These are phyloP conservation scores for Medicago lupulina DNA, from an alignment of 306 rosid genomes.

Conservation along the genomic window DNA sequence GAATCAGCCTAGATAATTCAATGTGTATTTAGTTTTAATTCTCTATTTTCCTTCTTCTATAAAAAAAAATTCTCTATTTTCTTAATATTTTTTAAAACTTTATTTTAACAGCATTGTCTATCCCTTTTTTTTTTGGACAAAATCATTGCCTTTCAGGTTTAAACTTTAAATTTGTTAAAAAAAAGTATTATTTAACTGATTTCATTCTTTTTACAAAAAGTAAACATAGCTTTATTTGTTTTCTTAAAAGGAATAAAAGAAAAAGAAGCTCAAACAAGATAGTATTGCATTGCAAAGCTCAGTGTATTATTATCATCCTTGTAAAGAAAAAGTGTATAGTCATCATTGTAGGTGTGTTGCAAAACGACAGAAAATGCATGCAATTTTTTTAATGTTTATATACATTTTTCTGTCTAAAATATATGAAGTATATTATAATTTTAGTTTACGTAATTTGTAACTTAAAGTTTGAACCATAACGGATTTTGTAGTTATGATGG, in stretches of 20 bases:
- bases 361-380: too few species aligned
- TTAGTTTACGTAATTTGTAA: too few species aligned
- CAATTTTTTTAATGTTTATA: too few species aligned
- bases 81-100: background rate
- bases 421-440: too few species aligned
- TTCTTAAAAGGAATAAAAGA: background rate
- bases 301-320: background rate
- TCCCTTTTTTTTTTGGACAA: too few species aligned
- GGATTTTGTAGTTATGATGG: constrained; percentile 16
- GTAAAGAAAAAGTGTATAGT: background rate
- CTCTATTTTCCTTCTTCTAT: too few species aligned
- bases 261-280: background rate
- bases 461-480: background rate
- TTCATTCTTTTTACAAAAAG: background rate
- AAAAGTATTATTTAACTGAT: too few species aligned
- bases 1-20: too few species aligned
- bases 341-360: background rate
- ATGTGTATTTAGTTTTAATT: too few species aligned
- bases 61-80: too few species aligned
- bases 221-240: background rate
- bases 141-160: background rate
- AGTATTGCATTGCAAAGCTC: background rate
- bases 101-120: background rate
- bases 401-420: too few species aligned
- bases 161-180: background rate